Evolutionary conservation across 176 grass and related monocot species (phyloP), one percentile per base, ranked within the genome.

Genomic region (Oryza brachyantha): DNA sequence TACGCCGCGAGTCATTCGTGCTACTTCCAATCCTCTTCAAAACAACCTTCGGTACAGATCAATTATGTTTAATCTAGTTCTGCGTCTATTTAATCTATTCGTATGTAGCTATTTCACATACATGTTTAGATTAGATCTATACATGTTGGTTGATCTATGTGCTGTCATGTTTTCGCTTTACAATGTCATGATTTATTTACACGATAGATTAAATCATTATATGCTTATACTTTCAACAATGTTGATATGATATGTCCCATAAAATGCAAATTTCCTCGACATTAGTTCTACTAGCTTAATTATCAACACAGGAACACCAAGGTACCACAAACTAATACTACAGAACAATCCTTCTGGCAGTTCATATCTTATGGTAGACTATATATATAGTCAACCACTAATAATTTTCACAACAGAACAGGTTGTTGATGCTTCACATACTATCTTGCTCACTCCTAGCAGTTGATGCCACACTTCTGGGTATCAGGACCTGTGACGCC

Each of bases 381-480:
- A 32, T 78, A 84, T 81, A 76, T 77, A 61, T 70, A 75, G 36
- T 25, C 43, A 68, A 5, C 48, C 58, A 21, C 39, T 81, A 42
- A 73, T 83, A 86, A 74, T 59, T 76, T 91, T 25, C 24, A 67
- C 24, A 67, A 66, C 54, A 68, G 72, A 68, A 74, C 46, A 61
- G 38, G 43, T 19, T 52, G 16, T 5, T 2, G 48, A 29, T 50
- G 72, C 24, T 29, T 21, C 46, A 74, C 57, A 58, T 71, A 62
- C 66, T 58, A 81, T 65, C 35, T 77, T 65, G 10, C 12, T 13
- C 42, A n/a, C 28, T 42, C 46, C 80, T 86, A 94, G 73, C 92
- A 94, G 81, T 94, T 94, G 85, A 94, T 94, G 25, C 92, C 88
- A 73, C 92, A 94, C 64, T 71, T 17, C 8, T 26, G 16, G 29